These are phyloP conservation scores for Stipa capillata DNA, from an alignment of 176 grass and related monocot species.

Conservation along the genomic window DNA sequence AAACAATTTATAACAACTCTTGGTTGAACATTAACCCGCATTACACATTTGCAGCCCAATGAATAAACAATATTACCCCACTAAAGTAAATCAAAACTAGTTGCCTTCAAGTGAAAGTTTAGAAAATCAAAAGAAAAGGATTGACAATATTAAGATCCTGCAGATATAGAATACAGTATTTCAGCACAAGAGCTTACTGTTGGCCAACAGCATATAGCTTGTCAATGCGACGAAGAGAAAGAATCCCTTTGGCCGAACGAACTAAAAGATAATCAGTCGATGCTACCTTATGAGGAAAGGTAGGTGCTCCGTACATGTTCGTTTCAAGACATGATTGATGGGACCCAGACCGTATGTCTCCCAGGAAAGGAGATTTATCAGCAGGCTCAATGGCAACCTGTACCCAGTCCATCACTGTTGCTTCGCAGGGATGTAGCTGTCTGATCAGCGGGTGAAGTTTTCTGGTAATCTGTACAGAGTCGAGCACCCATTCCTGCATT, in stretches of 20 bases:
- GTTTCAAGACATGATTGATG: constrained; percentile 84
- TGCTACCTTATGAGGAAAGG: constrained; percentile 81
- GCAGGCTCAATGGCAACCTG: constrained; percentile 74
- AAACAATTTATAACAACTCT: not conserved
- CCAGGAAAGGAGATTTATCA: constrained; percentile 93
- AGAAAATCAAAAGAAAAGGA: not conserved
- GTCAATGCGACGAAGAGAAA: constrained; percentile 83
- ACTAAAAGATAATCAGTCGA: constrained; percentile 90
- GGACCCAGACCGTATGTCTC: constrained; percentile 60
- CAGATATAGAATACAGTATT: constrained; percentile 10
- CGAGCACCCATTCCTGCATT: constrained; percentile 95
- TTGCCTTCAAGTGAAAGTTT: not conserved
- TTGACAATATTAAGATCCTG: not conserved
- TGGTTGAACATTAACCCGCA: not conserved
- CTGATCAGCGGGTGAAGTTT: constrained; percentile 60
- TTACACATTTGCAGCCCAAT: not conserved
- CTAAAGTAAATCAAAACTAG: not conserved
- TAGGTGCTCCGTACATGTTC: constrained; percentile 85
- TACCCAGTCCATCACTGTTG: constrained; percentile 57
- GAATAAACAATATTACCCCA: not conserved
- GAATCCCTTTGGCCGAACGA: constrained; percentile 73
- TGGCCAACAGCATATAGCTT: constrained; percentile 86
- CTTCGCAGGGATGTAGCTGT: constrained; percentile 55
- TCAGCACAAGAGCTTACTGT: constrained; percentile 46
- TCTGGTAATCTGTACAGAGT: constrained; percentile 95